Evolutionary conservation across 1,284 basidiomycete species (phyloP).

Genomic region (Neolentinus lepideus): DNA sequence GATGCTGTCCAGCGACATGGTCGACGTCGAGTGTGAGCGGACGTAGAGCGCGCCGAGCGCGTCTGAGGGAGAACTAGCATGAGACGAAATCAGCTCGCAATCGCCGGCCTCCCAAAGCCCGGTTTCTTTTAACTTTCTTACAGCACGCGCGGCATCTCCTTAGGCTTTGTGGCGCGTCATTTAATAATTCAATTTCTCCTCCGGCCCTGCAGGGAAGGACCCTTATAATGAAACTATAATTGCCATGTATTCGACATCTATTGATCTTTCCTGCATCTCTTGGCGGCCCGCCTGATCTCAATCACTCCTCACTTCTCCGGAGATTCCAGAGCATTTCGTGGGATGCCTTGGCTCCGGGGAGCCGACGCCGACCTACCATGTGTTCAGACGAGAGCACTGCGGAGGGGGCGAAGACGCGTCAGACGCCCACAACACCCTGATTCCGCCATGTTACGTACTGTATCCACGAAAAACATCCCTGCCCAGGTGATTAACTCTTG

Average conservation of each 20-base stretch:
- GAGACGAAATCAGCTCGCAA: not conserved
- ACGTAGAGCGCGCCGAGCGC: not conserved
- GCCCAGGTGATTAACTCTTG: conserved; percentile 22
- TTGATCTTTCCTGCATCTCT: not conserved
- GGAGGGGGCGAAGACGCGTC: not conserved
- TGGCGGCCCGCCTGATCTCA: not conserved
- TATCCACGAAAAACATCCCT: conserved; percentile 10
- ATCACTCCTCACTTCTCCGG: conserved; percentile 22
- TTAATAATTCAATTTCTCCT: not conserved
- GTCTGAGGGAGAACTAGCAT: not conserved
- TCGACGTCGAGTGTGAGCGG: conserved; percentile 5
- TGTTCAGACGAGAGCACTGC: conserved; percentile 34
- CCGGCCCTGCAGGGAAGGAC: not conserved
- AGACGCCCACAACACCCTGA: not conserved
- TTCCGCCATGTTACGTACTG: not conserved
- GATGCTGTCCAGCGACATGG: conserved; percentile 10
- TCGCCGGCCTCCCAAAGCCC: not conserved
- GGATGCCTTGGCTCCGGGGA: conserved; percentile 24
- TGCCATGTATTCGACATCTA: not conserved
- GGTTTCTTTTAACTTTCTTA: conserved; percentile 1
- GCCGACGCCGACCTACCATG: conserved; percentile 39
- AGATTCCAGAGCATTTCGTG: conserved; percentile 43
- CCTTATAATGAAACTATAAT: not conserved
- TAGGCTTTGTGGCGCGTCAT: not conserved
- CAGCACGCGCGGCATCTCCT: not conserved